A percentile compares a stretch with the other conserved stretches of the same genome.
Evolutionary conservation across 192 early-diverging fungal species (phyloP).

Genomic region (Umbelopsis vinacea): DNA sequence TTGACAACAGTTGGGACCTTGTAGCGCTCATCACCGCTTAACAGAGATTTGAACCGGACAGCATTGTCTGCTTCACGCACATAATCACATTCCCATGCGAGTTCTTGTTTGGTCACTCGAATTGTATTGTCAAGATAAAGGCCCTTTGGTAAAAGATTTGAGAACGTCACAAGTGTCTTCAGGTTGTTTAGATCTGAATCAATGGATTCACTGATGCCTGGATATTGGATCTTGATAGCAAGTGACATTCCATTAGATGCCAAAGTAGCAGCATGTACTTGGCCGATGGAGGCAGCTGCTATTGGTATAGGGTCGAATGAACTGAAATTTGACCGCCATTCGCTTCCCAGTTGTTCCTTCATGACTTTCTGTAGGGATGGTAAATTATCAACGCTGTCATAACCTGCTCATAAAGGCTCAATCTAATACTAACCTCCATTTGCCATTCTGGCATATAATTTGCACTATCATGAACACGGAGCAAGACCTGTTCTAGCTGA

Average conservation of each 20-base stretch:
- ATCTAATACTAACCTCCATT: slow-evolving; percentile 60
- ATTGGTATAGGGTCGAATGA: slow-evolving; percentile 83
- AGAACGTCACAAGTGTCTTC: slow-evolving; percentile 76
- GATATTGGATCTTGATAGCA: slow-evolving; percentile 97
- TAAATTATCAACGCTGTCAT: neutral
- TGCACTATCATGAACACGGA: slow-evolving; percentile 91
- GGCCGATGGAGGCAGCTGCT: slow-evolving; percentile 91
- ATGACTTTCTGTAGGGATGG: slow-evolving; percentile 57
- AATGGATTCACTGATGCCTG: slow-evolving; percentile 88
- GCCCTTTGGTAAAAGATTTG: slow-evolving; percentile 86
- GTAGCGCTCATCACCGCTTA: slow-evolving; percentile 63
- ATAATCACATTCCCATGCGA: slow-evolving; percentile 96
- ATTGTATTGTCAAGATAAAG: slow-evolving; percentile 98
- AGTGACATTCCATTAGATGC: slow-evolving; percentile 53
- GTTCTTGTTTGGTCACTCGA: slow-evolving; percentile 83
- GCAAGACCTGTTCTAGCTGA: slow-evolving; percentile 80
- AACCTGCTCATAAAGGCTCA: neutral
- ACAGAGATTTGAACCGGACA: slow-evolving; percentile 64
- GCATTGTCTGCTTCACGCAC: slow-evolving; percentile 82
- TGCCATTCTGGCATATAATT: slow-evolving; percentile 95
- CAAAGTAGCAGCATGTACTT: slow-evolving; percentile 73
- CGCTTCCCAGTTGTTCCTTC: slow-evolving; percentile 64
- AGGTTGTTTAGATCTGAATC: slow-evolving; percentile 88
- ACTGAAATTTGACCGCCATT: slow-evolving; percentile 73
- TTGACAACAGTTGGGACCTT: slow-evolving; percentile 76